Conservation (phyloP, 495 filamentous ascomycete genomes). For the Tetracladium marchalianum region DNA sequence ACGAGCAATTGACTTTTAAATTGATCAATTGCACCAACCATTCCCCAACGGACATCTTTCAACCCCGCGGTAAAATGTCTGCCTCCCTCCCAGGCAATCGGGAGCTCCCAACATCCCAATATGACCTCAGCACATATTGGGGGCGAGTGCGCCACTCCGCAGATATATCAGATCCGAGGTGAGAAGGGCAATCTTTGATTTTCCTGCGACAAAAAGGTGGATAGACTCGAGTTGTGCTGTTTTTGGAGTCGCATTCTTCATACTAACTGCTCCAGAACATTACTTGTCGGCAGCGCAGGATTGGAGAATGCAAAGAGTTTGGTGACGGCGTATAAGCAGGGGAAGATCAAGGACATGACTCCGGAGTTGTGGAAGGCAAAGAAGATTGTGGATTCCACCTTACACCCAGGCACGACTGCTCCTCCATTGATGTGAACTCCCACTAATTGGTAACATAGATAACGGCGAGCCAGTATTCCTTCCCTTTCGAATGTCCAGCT, state of each 20-base stretch:
- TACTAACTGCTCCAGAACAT: constrained; percentile 44
- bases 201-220: constrained; percentile 15
- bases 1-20: too few relatives aligned
- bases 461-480: constrained; percentile 86
- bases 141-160: constrained; percentile 86
- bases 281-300: constrained; percentile 62
- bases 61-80: constrained; percentile 53
- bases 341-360: constrained; percentile 67
- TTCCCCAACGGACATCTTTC: not conserved
- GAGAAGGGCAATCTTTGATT: constrained; percentile 30
- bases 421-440: not conserved
- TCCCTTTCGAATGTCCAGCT: constrained; percentile 95
- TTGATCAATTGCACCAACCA: not conserved
- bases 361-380: constrained; percentile 90
- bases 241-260: constrained; percentile 2
- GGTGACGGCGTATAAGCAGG: constrained; percentile 72
- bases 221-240: constrained; percentile 4
- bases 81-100: constrained; percentile 78
- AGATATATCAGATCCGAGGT: constrained; percentile 92
- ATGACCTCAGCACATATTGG: constrained; percentile 90
- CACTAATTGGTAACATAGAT: constrained; percentile 41
- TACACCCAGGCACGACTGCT: constrained; percentile 67
- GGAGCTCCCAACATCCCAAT: constrained; percentile 80
- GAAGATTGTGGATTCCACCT: constrained; percentile 90
- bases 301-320: constrained; percentile 76